Evolutionary conservation across 2,329 filamentous ascomycete genomes (phyloP), one percentile per base, ranked within the genome.

Genomic region (Colletotrichum aenigma): DNA sequence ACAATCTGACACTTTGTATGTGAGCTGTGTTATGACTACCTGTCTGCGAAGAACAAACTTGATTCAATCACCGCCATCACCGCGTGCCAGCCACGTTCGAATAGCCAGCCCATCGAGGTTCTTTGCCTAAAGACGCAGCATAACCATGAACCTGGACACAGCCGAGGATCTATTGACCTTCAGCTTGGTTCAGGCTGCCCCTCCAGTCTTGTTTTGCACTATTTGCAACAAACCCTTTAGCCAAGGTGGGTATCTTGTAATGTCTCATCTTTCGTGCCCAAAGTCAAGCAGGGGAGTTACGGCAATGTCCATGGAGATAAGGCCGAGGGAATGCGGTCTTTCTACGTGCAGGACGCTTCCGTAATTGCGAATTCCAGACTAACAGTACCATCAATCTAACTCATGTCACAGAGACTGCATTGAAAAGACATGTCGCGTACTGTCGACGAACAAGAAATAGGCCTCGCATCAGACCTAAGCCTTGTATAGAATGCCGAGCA

Each of bases 161-260:
- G 34, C 34, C 24, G 36, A 36, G 7, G 69, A 66, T 13, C n/a
- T 48, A 16, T 18, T 43, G 6, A 34, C 62, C 68, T 43, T 52
- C 10, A 48, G 18, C 26, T 9, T 55, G 13, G 15, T 48, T 36
- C 28, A 34, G 18, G 21, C 34, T 9, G 34, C 52, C 4, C 6
- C 24, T 12, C 34, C 55, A 8, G 32, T 76, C 6, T 16, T 43
- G 4, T 70, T 76, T 36, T 76, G 74, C 60, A 26, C 16, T 12
- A 56, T 76, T n/a, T 76, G 74, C 32, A 56, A 43, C 24, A 76
- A 74, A 24, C 74, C 74, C 10, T 74, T 76, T 26, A 70, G 30
- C 21, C 61, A 69, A 66, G 67, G 74, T 74, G 10, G 43, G 43
- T 48, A 48, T 48, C 10, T 48, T 0, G n/a, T 48, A 6, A 21